Evolutionary conservation across 2,329 filamentous ascomycete species (phyloP).

Genomic region (Cladophialophora immunda): DNA sequence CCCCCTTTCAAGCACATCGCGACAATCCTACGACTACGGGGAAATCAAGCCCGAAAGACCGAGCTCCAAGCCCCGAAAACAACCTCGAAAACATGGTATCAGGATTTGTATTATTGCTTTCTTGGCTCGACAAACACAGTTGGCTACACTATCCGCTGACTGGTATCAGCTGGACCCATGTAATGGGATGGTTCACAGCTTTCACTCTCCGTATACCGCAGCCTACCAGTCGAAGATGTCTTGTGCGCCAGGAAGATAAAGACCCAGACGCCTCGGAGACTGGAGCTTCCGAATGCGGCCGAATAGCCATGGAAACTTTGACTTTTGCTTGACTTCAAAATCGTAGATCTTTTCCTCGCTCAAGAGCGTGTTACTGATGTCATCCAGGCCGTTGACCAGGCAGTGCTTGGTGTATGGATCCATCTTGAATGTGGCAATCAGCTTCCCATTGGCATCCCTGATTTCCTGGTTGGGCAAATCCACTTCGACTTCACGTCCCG

Average conservation of each 20-base stretch:
- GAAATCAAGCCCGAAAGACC: not conserved
- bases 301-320: constrained; percentile 25
- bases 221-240: constrained; percentile 25
- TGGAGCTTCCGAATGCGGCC: constrained; percentile 24
- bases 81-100: not conserved
- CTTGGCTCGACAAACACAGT: not conserved
- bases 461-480: constrained; percentile 24
- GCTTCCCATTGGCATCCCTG: constrained; percentile 10
- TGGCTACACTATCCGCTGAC: not conserved
- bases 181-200: not conserved
- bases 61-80: not conserved
- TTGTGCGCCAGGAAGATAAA: constrained; percentile 19
- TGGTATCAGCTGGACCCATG: not conserved
- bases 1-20: not conserved
- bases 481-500: constrained; percentile 44
- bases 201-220: not conserved
- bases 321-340: constrained; percentile 23
- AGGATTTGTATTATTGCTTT: not conserved
- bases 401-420: constrained; percentile 27
- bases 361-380: constrained; percentile 25
- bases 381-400: constrained; percentile 24
- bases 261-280: constrained; percentile 19
- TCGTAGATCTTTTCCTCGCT: constrained; percentile 27
- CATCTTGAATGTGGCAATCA: constrained; percentile 21
- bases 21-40: not conserved